Percentiles rank a stretch among this genome's conserved stretches.
Conservation (phyloP, 2,329 filamentous ascomycete genomes). For the Fusarium continuum region DNA sequence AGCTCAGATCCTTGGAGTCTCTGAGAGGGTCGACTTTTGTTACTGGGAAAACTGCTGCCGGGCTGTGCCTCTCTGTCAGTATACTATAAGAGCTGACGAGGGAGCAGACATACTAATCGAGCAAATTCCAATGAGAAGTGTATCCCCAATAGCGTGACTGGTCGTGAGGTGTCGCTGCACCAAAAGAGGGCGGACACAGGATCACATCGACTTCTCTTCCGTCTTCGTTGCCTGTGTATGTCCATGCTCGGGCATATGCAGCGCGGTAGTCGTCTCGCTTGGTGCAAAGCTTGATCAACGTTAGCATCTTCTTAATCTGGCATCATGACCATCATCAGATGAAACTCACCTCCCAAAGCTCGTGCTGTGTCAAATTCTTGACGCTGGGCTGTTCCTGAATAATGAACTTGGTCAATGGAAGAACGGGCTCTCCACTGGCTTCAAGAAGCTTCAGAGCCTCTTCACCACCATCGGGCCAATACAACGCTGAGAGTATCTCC, state of each 20-base stretch:
- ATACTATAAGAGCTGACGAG: accelerated
- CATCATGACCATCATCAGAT: accelerated
- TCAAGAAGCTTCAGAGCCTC: slow-evolving; percentile 61
- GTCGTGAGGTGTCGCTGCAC: slow-evolving; percentile 58
- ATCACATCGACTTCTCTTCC: slow-evolving; percentile 64
- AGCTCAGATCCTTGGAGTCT: slow-evolving; percentile 38
- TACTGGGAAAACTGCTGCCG: slow-evolving; percentile 68
- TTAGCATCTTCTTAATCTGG: no score
- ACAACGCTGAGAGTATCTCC: slow-evolving; percentile 56
- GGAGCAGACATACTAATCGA: slow-evolving; percentile 61
- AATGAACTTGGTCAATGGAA: slow-evolving; percentile 68
- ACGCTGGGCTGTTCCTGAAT: slow-evolving; percentile 61
- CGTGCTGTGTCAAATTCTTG: slow-evolving; percentile 50
- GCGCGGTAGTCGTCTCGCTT: slow-evolving; percentile 53
- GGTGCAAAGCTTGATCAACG: slow-evolving; percentile 40
- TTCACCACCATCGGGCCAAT: slow-evolving; percentile 69
- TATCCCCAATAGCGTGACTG: slow-evolving; percentile 67
- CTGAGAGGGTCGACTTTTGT: slow-evolving; percentile 42
- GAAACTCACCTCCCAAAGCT: slow-evolving; percentile 51
- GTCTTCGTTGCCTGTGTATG: slow-evolving; percentile 44
- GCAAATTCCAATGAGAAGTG: slow-evolving; percentile 72
- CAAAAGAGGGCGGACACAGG: slow-evolving; percentile 66
- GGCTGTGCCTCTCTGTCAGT: slow-evolving; percentile 37
- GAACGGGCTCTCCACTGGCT: slow-evolving; percentile 64
- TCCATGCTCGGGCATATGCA: slow-evolving; percentile 52